These are phyloP conservation scores for Dacryopinax primogenitus DNA, from an alignment of 768 basidiomycete species.

Conservation along the genomic window DNA sequence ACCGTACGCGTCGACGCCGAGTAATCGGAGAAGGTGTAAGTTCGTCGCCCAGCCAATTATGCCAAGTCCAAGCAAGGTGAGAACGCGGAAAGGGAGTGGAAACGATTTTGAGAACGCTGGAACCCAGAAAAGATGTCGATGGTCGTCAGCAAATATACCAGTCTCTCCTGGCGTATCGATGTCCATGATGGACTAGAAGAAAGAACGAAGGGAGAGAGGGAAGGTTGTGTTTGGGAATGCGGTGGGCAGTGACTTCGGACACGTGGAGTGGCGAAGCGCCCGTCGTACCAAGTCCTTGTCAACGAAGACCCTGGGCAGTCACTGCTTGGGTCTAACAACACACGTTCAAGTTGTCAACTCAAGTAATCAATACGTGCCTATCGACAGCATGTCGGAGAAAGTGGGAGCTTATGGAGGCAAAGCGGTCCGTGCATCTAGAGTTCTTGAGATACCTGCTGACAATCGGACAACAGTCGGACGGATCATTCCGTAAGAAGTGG, in stretches of 20 bases:
- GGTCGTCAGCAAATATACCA: neutral
- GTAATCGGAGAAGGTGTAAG: constrained; percentile 62
- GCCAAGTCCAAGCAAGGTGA: constrained; percentile 64
- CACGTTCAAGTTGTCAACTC: too few species aligned
- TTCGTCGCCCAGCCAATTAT: constrained; percentile 88
- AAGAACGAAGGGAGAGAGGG: neutral
- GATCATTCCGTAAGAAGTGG: constrained; percentile 62
- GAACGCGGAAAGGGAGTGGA: constrained; percentile 86
- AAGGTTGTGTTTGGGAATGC: neutral
- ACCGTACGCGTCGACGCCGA: constrained; percentile 59
- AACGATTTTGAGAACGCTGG: constrained; percentile 27
- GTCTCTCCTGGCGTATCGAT: constrained; percentile 10
- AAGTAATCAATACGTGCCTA: too few species aligned
- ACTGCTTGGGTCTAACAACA: too few species aligned
- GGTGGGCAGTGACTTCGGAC: neutral
- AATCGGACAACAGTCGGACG: neutral
- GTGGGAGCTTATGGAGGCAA: constrained; percentile 22
- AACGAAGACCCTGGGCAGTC: too few species aligned
- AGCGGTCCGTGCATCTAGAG: constrained; percentile 12
- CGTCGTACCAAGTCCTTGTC: neutral
- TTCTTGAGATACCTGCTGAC: too few species aligned
- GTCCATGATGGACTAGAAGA: constrained; percentile 11
- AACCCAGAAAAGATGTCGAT: constrained; percentile 4
- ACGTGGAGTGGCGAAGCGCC: constrained; percentile 9
- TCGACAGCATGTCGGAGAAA: constrained; percentile 18